Conservation (phyloP, 2,329 filamentous ascomycete genomes). For the Neofusicoccum sp. region DNA sequence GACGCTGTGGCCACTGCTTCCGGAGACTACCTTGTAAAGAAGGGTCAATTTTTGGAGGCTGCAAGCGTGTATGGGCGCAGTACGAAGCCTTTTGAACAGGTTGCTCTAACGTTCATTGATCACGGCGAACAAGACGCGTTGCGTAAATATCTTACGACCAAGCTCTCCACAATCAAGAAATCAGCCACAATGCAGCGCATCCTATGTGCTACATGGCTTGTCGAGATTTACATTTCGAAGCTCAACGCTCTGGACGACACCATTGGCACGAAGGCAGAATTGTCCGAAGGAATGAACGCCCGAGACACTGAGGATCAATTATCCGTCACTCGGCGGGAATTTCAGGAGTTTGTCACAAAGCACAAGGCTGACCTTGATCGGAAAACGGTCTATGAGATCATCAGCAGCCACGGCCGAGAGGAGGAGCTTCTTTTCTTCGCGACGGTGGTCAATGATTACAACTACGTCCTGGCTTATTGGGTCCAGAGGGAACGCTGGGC, state of each 20-base stretch:
- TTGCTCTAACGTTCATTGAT: slow-evolving; percentile 88
- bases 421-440: slow-evolving; percentile 92
- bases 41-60: slow-evolving; percentile 81
- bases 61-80: slow-evolving; percentile 91
- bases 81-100: slow-evolving; percentile 95
- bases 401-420: slow-evolving; percentile 92
- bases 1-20: slow-evolving; percentile 91
- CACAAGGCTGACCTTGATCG: slow-evolving; percentile 87
- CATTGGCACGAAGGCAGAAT: slow-evolving; percentile 84
- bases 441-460: slow-evolving; percentile 84
- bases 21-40: slow-evolving; percentile 82
- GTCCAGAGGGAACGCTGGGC: slow-evolving; percentile 91
- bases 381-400: slow-evolving; percentile 92
- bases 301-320: slow-evolving; percentile 74
- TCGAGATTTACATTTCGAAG: slow-evolving; percentile 97
- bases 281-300: slow-evolving; percentile 71
- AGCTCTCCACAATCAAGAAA: slow-evolving; percentile 80
- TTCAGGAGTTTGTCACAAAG: slow-evolving; percentile 81
- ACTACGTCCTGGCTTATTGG: slow-evolving; percentile 96
- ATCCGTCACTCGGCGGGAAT: slow-evolving; percentile 72
- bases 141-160: slow-evolving; percentile 84
- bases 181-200: slow-evolving; percentile 85
- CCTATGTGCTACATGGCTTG: slow-evolving; percentile 93
- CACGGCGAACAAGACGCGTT: slow-evolving; percentile 87
- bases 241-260: slow-evolving; percentile 93